Base-by-base conservation (phyloP, 2,329 filamentous ascomycete species). In the Botryotinia convoluta region DNA sequence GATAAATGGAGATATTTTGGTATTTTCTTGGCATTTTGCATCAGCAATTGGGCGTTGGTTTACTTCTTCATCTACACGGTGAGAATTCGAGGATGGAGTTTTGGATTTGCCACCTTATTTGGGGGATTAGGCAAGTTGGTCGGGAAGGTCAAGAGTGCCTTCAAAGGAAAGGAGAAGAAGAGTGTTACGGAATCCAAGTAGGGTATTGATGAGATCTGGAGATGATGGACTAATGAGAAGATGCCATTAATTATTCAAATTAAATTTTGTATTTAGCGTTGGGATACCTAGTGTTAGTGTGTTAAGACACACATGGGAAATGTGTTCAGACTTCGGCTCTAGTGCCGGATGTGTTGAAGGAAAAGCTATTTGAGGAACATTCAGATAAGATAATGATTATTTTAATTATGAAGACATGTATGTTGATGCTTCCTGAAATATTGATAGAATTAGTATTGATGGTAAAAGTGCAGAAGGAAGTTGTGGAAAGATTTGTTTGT, bases 11-110 rank as follows among this genome's bases (percentile, higher is more conserved):
- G 88, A 61, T 85, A 91, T 80, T 92, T 93, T 77, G 92, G 91
- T 12, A 90, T 94, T 74, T 93, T 94, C 83, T 77, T 93, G 14
- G 89, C 88, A 1, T 94, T 93, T 80, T 89, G 88, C 70, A 83
- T 92, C 22, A 90, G 88, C 69, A 94, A 93, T 79, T 93, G 90
- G 89, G 83, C 86, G 59, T 81, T 94, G 71, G 91, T 93, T 1
- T 93, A 92, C 80, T 93, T 93, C 82, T 93, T 94, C 79, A 89
- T 94, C 73, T 94, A 91, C 82, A 91, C 89, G 4, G 90, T 93
- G 10, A 86, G 92, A 29, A 88, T 94, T 72, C 87, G 86, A 76
- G 87, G 90, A 12, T 94, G 91, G 91, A 87, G 83, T 35, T 94
- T 94, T 81, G 92, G 91, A 0, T 85, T 93, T 73, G 88, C 88